Percentiles rank a stretch among this genome's conserved stretches.
Conservation (phyloP, 164 flowering plant species). For the Kalanchoe fedtschenkoi region DNA sequence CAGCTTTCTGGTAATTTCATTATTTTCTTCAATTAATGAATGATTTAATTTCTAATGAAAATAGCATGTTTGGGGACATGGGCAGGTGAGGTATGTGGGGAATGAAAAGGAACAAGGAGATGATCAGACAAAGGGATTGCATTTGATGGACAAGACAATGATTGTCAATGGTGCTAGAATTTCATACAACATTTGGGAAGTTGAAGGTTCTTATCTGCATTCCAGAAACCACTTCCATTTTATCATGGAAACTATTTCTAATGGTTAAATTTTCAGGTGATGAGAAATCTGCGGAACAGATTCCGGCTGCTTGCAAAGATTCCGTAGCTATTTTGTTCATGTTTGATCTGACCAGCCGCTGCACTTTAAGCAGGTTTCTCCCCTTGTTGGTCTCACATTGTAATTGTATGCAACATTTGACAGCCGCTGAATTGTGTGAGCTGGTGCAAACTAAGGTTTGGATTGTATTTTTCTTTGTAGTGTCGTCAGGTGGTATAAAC, state of each 20-base stretch:
- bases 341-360: constrained; percentile 44
- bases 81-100: constrained; percentile 31
- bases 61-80: neutral
- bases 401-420: neutral
- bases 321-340: constrained; percentile 35
- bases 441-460: neutral
- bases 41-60: neutral
- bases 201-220: constrained; percentile 17
- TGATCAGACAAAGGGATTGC: constrained; percentile 13
- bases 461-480: constrained; percentile 16
- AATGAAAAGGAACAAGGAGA: constrained; percentile 16
- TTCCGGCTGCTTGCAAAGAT: constrained; percentile 30
- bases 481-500: constrained; percentile 27
- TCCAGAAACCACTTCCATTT: neutral
- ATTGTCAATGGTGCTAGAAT: constrained; percentile 24
- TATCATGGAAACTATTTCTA: neutral
- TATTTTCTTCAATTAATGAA: too few relatives aligned
- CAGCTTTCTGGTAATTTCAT: constrained; percentile 26
- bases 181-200: constrained; percentile 34
- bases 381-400: neutral
- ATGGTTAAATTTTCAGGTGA: constrained; percentile 17
- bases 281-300: constrained; percentile 13
- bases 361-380: constrained; percentile 27
- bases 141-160: constrained; percentile 22
- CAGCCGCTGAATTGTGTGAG: neutral